Percentiles rank a stretch among this genome's conserved stretches.
Conservation (phyloP, 352 stramenopile genomes). For the Pythium dissotocum region DNA sequence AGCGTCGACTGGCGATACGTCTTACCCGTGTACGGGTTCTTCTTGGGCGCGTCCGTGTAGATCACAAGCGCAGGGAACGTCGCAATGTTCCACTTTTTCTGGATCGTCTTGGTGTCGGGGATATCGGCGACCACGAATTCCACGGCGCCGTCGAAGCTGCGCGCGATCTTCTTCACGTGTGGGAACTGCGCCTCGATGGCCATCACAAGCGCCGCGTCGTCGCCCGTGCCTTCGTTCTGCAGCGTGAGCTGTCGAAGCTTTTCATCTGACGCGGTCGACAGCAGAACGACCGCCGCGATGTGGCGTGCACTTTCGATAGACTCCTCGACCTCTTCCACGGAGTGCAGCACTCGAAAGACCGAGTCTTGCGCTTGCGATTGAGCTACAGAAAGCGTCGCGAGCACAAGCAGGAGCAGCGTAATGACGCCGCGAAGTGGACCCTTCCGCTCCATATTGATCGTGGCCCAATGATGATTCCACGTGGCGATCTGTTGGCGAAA, state of each 20-base stretch:
- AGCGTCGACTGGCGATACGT: conserved; percentile 54
- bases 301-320: conserved; percentile 20
- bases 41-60: conserved; percentile 59
- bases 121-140: conserved; percentile 30
- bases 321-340: conserved; percentile 23
- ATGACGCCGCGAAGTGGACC: background rate
- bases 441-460: background rate
- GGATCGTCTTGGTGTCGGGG: conserved; percentile 34
- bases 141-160: conserved; percentile 20
- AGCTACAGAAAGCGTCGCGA: background rate
- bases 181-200: conserved; percentile 26
- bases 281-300: conserved; percentile 21
- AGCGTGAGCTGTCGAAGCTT: conserved; percentile 15
- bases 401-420: background rate
- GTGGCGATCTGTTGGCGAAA: conserved; percentile 3
- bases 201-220: conserved; percentile 16
- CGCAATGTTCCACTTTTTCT: conserved; percentile 57
- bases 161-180: conserved; percentile 20
- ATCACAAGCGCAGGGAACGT: conserved; percentile 53
- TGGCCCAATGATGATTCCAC: background rate
- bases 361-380: conserved; percentile 1
- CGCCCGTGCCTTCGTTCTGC: conserved; percentile 10
- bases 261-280: conserved; percentile 15
- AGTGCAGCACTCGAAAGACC: conserved; percentile 25
- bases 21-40: conserved; percentile 76